Evolutionary conservation across 345 rosid species (phyloP).

Genomic region (Murraya paniculata): DNA sequence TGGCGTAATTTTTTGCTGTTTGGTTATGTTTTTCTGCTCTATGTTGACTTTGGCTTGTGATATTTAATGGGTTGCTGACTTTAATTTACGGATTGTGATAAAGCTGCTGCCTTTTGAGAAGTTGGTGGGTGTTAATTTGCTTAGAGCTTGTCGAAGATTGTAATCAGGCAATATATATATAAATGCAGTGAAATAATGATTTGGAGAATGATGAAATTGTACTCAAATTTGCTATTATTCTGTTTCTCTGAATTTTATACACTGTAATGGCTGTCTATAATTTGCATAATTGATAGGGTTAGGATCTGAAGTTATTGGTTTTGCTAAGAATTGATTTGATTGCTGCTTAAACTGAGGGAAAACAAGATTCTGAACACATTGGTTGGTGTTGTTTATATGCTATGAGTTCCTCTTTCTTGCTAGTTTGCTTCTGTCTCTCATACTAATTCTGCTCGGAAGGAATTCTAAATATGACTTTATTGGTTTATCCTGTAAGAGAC

Average conservation of each 20-base stretch:
- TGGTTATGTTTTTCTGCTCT: background rate
- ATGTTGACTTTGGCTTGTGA: background rate
- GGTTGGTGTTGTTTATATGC: background rate
- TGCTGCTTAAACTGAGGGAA: background rate
- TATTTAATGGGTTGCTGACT: constrained; percentile 7
- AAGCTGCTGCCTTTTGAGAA: background rate
- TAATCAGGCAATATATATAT: background rate
- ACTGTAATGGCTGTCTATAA: background rate
- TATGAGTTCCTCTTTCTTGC: background rate
- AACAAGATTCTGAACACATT: background rate
- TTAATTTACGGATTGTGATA: background rate
- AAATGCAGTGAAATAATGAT: background rate
- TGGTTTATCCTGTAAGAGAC: background rate
- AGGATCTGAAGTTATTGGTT: background rate
- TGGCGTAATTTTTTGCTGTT: background rate
- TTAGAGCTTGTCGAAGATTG: background rate
- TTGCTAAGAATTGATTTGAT: background rate
- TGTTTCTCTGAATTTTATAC: background rate
- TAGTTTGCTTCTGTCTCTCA: background rate
- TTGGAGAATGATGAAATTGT: background rate
- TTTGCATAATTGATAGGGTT: background rate
- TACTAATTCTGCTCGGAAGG: background rate
- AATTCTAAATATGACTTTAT: background rate
- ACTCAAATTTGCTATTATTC: background rate
- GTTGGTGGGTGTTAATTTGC: background rate